phyloP scores from a whole-genome alignment of 768 basidiomycete genomes.

The Gautieria morchelliformis region DNA sequence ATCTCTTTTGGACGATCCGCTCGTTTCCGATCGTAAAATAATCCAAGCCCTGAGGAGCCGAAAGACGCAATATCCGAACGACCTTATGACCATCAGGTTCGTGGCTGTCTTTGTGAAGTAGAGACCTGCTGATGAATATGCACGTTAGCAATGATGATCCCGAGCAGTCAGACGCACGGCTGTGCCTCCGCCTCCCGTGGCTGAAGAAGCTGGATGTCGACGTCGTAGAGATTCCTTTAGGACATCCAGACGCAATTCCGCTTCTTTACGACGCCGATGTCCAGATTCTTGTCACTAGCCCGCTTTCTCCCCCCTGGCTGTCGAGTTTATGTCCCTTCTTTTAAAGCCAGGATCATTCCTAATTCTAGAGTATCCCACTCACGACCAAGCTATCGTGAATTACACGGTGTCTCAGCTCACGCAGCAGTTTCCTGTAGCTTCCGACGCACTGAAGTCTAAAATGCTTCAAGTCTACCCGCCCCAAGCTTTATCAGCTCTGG shows the following conservation, averaged over 20 bases:
- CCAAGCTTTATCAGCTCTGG: conserved; percentile 47
- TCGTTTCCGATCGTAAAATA: conserved; percentile 40
- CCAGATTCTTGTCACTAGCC: conserved; percentile 55
- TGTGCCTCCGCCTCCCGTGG: conserved; percentile 1
- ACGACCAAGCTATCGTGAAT: conserved; percentile 37
- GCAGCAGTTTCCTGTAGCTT: conserved; percentile 13
- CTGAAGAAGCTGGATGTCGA: conserved; percentile 2
- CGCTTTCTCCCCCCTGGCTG: conserved; percentile 37
- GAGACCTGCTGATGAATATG: neutral
- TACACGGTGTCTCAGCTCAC: conserved; percentile 20
- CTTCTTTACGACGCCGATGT: conserved; percentile 42
- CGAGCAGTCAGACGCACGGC: neutral
- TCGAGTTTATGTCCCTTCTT: conserved; percentile 15
- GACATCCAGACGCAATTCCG: conserved; percentile 12
- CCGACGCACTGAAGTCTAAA: conserved; percentile 15
- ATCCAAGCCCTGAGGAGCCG: neutral
- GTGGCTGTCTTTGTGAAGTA: neutral
- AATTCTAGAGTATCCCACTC: conserved; percentile 20
- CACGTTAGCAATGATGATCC: neutral
- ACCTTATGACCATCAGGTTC: neutral
- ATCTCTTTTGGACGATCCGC: conserved; percentile 63
- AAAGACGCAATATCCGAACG: neutral
- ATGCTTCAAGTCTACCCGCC: conserved; percentile 47
- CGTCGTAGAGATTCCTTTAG: conserved; percentile 6
- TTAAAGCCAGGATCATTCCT: conserved; percentile 21